Evolutionary conservation across 345 rosid genomes (phyloP), one percentile per base, ranked within the genome.

Genomic region (Eucalyptus leucophloia): DNA sequence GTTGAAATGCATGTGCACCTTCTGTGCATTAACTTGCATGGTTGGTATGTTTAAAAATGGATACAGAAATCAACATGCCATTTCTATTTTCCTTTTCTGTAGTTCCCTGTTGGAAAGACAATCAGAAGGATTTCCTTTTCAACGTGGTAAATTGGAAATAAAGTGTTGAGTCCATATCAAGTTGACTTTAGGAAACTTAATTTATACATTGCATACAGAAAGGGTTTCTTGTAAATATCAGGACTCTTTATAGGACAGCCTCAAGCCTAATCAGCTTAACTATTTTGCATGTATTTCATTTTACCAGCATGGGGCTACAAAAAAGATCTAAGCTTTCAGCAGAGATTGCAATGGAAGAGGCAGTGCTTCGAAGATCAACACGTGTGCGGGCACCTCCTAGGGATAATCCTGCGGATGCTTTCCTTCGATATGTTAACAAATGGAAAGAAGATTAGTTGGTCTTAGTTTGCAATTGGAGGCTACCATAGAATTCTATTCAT

Each of bases 301-400:
- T 72, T 88, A 87, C 83, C 94, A 97, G 99, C 92, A 53, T 86
- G 58, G 94, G 90, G 89, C 90, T 97, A 45, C 96, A 96, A 62
- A 97, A 96, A 94, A 94, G 96, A 90, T 92, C 96, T 7, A 96
- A 96, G 93, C 95, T 94, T 40, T 85, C 92, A 88, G 95, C 94
- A 88, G 92, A 90, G 92, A 89, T 93, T 91, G 96, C 95, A 77
- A 45, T 90, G 92, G 99, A 97, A 89, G 99, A 98, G 93, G 96
- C 96, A 89, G 97, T 95, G 91, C 93, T 95, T 49, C 93, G 99
- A 86, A 95, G 99, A 91, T 98, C 99, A 16, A 95, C 95, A 44
- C 98, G 99, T 62, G 99, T 98, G 44, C 93, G 96, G 49, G 99
- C 99, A 69, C 95, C 97, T 24, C 96, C 96, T 19, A 94, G 96